Evolutionary conservation across 129 eudicot genomes (phyloP), one percentile per base, ranked within the genome.

Genomic region (Flaveria sonorensis): DNA sequence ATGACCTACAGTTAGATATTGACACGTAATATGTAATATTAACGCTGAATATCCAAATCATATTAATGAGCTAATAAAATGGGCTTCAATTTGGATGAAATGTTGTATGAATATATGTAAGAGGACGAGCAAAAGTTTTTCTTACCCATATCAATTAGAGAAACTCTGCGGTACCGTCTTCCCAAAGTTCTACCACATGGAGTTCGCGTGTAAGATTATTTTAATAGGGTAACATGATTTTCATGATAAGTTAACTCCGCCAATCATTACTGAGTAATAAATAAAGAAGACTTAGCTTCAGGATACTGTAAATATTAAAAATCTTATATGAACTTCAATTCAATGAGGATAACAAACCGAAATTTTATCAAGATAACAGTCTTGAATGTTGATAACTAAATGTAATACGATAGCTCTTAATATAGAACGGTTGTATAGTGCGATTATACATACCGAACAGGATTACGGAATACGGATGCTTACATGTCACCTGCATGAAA

Each of bases 201-300:
- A 94, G 98, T 62, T 94, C 96, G 66, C 90, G 83, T 26, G 81
- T 78, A 76, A 90, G 90, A 56, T 90, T 81, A 81, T 91, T 92
- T 61, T 87, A 89, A 83, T 87, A 94, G 52, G 97, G 39, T 20
- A 72, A 55, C 59, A 71, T 13, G 50, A 75, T 39, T 72, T 55
- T 69, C 43, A 10, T 67, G 57, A 68, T 28, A 43, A 72, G 60
- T 72, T 52, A 64, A 53, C 50, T 51, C 39, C 39, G 5, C 7
- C 1, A 5, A 4, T 5, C 7, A 32, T 5, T 32, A 4, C 7
- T 4, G 7, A 1, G 7, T 4, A 32, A 4, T 4, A 32, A 32
- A 32, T 4, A 4, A 32, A 32, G 39, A 32, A 5, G 7, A 32
- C 7, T 32, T 32, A 32, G 7, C 7, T 36, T 36, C 7, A 36